A percentile compares a stretch with the other conserved stretches of the same genome.
Evolutionary conservation across 2,329 filamentous ascomycete genomes (phyloP).

Genomic region (Claviceps capensis): DNA sequence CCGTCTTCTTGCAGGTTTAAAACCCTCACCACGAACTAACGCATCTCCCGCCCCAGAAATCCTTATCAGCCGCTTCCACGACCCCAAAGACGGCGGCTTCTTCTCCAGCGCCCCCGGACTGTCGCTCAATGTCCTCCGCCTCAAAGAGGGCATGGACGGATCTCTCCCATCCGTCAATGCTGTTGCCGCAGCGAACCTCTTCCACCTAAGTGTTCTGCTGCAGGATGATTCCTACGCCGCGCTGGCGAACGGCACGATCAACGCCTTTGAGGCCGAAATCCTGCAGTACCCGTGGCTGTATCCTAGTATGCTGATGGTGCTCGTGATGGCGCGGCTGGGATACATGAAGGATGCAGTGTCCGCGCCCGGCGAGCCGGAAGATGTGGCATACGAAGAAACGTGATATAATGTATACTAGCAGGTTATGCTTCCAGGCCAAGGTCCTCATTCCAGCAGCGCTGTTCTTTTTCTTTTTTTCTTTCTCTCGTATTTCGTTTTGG

Average conservation of each 20-base stretch:
- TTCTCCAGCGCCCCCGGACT: conserved; percentile 54
- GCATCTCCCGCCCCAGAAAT: conserved; percentile 31
- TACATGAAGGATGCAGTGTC: too few relatives aligned
- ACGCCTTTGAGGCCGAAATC: conserved; percentile 82
- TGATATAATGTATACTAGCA: too few relatives aligned
- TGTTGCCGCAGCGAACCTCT: conserved; percentile 74
- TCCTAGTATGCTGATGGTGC: conserved; percentile 59
- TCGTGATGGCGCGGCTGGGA: conserved; percentile 64
- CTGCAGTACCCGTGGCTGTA: conserved; percentile 90
- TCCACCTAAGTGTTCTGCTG: conserved; percentile 60
- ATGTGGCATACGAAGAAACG: too few relatives aligned
- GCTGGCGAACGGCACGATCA: conserved; percentile 59
- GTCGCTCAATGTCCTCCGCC: conserved; percentile 61
- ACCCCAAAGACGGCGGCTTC: conserved; percentile 51
- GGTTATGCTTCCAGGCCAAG: too few relatives aligned
- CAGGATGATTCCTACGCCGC: conserved; percentile 49
- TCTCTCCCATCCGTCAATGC: conserved; percentile 84
- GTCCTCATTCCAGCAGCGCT: too few relatives aligned
- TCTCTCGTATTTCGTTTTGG: too few relatives aligned
- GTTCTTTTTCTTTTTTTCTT: too few relatives aligned
- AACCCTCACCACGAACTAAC: conserved; percentile 4
- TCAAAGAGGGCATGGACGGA: conserved; percentile 93
- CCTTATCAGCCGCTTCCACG: conserved; percentile 69
- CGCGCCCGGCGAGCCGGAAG: too few relatives aligned
- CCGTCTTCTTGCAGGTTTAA: too few relatives aligned